Base-by-base conservation (phyloP, 2,329 filamentous ascomycete genomes). In the Colletotrichum truncatum region DNA sequence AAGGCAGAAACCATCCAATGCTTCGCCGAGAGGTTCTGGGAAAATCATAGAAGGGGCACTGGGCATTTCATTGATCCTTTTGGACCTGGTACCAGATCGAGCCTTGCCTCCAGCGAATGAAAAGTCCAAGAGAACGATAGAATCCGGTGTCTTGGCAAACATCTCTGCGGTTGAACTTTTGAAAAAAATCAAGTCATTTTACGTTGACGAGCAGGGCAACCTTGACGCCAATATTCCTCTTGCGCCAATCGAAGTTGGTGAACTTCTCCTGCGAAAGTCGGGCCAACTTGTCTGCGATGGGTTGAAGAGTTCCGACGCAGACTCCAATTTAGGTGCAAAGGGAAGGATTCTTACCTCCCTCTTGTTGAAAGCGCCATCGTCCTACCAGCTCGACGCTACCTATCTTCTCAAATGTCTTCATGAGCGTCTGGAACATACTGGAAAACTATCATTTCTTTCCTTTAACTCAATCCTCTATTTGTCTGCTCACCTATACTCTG, bases 171-270 rank as follows among this genome's bases (percentile, higher is more conserved):
- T 76, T n/a, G 85, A 89, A 36, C 77, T 92, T 10, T 75, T 92
- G 46, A 85, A 85, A 66, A 86, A 78, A 64, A 88, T 93, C 54
- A 85, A 83, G 70, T 78, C 80, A 9, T 94, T 93, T 71, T 94
- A 94, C 74, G 82, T 89, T 32, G 82, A 87, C 65, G 89, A 91
- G 65, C 91, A 92, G 74, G 90, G 89, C 41, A 93, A 88, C 68
- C 78, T 92, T 18, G 91, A 93, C 64, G 83, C 84, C 7, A 75
- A 83, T 5, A 80, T 87, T 4, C 91, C 91, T 4, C 90, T 92
- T 69, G 76, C 81, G 9, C 76, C 85, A 6, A 78, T 79, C 16
- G 80, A 84, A 21, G 76, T 89, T 23, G 87, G 87, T n/a, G 85
- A 89, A 68, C 79, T 91, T 45, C 83, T 93, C 8, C 77, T 93